These are phyloP conservation scores for Apiospora kogelbergensis DNA, from an alignment of 2,329 filamentous ascomycete species.

Conservation along the genomic window DNA sequence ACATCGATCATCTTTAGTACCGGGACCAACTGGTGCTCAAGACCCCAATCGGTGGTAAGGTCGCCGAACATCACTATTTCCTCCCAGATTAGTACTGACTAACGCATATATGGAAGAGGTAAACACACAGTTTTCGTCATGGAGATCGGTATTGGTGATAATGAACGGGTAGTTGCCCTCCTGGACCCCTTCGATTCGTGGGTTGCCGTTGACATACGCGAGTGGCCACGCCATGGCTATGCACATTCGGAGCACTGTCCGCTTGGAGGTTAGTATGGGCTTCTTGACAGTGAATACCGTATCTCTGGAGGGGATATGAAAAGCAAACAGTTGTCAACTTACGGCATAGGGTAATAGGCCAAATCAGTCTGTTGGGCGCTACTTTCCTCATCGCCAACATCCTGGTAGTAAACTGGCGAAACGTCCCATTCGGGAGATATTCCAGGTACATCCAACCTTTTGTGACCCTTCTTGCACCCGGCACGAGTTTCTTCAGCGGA, in stretches of 20 bases:
- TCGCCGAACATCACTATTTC: neutral
- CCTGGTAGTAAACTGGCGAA: neutral
- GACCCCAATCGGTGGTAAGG: neutral
- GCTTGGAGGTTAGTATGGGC: neutral
- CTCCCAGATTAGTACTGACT: neutral
- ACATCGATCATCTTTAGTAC: neutral
- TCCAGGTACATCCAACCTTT: neutral
- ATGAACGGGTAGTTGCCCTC: neutral
- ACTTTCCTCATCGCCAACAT: neutral
- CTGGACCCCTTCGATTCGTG: neutral
- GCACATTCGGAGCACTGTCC: neutral
- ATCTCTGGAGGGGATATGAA: neutral
- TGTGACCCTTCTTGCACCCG: neutral
- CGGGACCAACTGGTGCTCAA: neutral
- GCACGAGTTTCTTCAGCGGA: neutral
- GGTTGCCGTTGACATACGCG: neutral
- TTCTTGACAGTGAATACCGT: neutral
- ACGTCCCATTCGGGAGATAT: neutral
- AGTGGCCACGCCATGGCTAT: neutral
- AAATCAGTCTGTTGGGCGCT: neutral
- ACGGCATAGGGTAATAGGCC: neutral
- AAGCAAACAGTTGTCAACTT: neutral
- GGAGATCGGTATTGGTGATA: neutral
- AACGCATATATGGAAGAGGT: neutral
- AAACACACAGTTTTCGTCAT: neutral